Evolutionary conservation across 2,329 filamentous ascomycete genomes (phyloP), one percentile per base, ranked within the genome.

Genomic region (Hymenoscyphus albidus): DNA sequence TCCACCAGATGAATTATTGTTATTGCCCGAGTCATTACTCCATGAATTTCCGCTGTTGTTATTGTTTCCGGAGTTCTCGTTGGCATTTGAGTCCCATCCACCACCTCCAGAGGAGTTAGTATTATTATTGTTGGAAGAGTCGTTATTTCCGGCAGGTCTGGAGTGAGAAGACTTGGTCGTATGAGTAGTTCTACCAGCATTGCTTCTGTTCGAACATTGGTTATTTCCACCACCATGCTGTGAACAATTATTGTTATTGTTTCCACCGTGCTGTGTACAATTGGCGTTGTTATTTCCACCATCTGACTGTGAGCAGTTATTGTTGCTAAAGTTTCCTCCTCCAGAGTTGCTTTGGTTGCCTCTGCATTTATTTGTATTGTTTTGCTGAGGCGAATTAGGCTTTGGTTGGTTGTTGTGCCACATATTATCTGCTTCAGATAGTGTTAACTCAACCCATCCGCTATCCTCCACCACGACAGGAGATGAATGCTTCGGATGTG

Each of bases 141-240:
- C 48, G 35, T 65, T 59, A 39, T 56, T 57, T 31, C 61, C 38
- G 22, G 2, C 18, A 22, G 44, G 44, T 27, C 44, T 51, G 44
- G 44, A 51, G 44, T 51, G 44, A 56, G 54, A 56, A 40, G 55
- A 22, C 44, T 40, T 51, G n/a, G 44, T 51, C 2, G 44, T 22
- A 12, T 18, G 44, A 51, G 44, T 18, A 9, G 48, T 57, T 62
- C 42, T 58, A 31, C 31, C 56, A 59, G 48, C 59, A 55, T 63
- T 39, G 56, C 58, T 62, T n/a, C 58, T 61, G 5, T 35, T 22
- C 12, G 58, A 65, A 39, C 39, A 58, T 2, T 56, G 32, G 42
- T 63, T 65, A 35, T 61, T 66, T 51, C n/a, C 44, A 59, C 62
- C 62, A 61, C 62, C n/a, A 13, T 62, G 32, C 38, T 59, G 61